These are phyloP conservation scores for Cercospora beticola DNA, from an alignment of 2,329 filamentous ascomycete species.

Conservation along the genomic window DNA sequence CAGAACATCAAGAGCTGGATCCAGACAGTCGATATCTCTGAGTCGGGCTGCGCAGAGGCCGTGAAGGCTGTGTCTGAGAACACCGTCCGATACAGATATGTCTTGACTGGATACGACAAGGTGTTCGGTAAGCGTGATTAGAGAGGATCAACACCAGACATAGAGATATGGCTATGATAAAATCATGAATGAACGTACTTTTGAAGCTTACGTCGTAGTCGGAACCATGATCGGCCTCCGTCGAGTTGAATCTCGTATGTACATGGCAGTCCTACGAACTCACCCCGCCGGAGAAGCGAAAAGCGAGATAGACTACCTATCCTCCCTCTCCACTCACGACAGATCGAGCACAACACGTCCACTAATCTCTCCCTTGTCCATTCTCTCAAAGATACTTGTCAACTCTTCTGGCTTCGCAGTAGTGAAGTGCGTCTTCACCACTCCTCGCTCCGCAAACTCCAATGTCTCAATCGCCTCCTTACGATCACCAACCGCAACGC, in stretches of 20 bases:
- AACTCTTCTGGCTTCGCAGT: slow-evolving; percentile 50
- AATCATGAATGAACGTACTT: not conserved
- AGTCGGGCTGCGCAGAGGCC: slow-evolving; percentile 67
- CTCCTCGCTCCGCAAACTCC: slow-evolving; percentile 46
- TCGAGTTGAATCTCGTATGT: not conserved
- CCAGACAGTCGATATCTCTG: slow-evolving; percentile 69
- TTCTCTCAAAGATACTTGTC: slow-evolving; percentile 48
- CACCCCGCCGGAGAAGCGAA: not conserved
- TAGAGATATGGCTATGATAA: not conserved
- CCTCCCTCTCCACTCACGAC: not conserved
- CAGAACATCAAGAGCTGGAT: slow-evolving; percentile 57
- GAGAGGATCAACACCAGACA: not conserved
- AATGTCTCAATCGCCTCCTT: slow-evolving; percentile 52
- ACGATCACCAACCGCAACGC: slow-evolving; percentile 48
- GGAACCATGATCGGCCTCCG: not conserved
- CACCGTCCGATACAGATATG: slow-evolving; percentile 71
- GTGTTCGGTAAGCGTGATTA: slow-evolving; percentile 57
- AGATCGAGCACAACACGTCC: slow-evolving; percentile 52
- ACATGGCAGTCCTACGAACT: not conserved
- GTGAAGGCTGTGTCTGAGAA: slow-evolving; percentile 65
- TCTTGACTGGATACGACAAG: slow-evolving; percentile 67
- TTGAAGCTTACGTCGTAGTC: not conserved
- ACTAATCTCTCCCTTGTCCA: slow-evolving; percentile 47
- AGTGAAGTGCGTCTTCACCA: slow-evolving; percentile 51
- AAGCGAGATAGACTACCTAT: not conserved